Evolutionary conservation across 805 yeast genomes (phyloP).

Genomic region (Clavispora fructus): DNA sequence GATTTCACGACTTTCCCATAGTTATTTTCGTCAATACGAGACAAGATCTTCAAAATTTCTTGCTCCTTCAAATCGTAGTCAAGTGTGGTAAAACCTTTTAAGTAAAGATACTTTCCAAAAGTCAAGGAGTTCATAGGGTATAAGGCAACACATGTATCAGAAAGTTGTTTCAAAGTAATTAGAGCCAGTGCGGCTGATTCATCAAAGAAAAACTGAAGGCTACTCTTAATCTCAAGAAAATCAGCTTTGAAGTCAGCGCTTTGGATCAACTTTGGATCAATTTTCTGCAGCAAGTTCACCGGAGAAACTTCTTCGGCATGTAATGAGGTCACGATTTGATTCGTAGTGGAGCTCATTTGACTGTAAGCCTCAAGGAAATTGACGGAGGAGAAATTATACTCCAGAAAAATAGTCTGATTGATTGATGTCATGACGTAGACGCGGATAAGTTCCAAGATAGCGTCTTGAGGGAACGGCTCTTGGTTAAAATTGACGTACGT

Average conservation of each 20-base stretch:
- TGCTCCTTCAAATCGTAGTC: constrained; percentile 14
- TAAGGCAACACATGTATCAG: background rate
- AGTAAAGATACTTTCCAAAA: constrained; percentile 1
- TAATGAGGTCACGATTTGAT: background rate
- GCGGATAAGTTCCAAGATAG: constrained; percentile 2
- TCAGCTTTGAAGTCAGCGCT: background rate
- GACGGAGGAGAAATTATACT: constrained; percentile 16
- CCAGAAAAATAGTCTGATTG: constrained; percentile 3
- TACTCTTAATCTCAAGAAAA: background rate
- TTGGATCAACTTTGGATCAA: background rate
- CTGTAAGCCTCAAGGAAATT: constrained; percentile 27
- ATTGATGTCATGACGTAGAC: constrained; percentile 5
- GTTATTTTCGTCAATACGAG: constrained; percentile 20
- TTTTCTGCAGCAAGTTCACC: background rate
- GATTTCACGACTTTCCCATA: constrained; percentile 17
- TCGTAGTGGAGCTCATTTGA: constrained; percentile 20
- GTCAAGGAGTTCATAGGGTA: background rate
- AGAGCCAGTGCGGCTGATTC: background rate
- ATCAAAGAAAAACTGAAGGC: background rate
- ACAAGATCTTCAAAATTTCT: constrained; percentile 23
- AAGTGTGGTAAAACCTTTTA: constrained; percentile 14
- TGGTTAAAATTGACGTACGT: constrained; percentile 2
- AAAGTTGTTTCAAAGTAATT: background rate
- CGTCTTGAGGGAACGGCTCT: background rate
- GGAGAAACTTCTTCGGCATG: background rate